phyloP scores from a whole-genome alignment of 2,329 filamentous ascomycete genomes.

The Penicillium sp. region DNA sequence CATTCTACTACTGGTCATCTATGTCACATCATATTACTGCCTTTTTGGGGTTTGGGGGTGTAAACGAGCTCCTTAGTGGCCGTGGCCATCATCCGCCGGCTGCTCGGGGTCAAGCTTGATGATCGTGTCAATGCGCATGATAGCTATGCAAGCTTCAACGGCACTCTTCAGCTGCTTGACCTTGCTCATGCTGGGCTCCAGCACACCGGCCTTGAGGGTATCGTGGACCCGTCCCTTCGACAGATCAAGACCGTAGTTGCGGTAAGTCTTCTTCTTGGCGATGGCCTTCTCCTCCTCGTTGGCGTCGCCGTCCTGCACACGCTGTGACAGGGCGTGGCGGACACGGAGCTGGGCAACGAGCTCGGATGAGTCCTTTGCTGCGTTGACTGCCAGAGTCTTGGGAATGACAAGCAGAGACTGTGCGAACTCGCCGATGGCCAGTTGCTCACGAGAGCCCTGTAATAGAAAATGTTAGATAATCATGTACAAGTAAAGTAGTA shows the following conservation, averaged over 20 bases:
- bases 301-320: conserved; percentile 77
- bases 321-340: conserved; percentile 90
- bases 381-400: conserved; percentile 95
- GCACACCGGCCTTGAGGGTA: conserved; percentile 87
- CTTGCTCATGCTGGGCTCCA: conserved; percentile 98
- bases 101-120: conserved; percentile 96
- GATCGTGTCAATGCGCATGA: conserved; percentile 98
- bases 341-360: conserved; percentile 94
- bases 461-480: conserved; percentile 7
- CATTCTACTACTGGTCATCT: too few relatives aligned
- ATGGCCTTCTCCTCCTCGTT: conserved; percentile 82
- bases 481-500: conserved; percentile 1
- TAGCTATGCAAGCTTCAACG: conserved; percentile 96
- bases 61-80: conserved; percentile 59
- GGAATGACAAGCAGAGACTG: conserved; percentile 92
- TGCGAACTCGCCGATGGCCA: conserved; percentile 96
- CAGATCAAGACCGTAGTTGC: conserved; percentile 96
- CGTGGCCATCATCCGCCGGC: conserved; percentile 79
- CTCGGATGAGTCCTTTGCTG: conserved; percentile 93
- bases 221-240: conserved; percentile 87
- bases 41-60: conserved; percentile 20
- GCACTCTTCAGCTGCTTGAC: conserved; percentile 97
- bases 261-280: conserved; percentile 94
- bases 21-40: conserved; percentile 36
- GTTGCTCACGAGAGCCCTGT: conserved; percentile 86